These are phyloP conservation scores for Aspergillus egyptiacus DNA, from an alignment of 495 filamentous ascomycete species.

Conservation along the genomic window DNA sequence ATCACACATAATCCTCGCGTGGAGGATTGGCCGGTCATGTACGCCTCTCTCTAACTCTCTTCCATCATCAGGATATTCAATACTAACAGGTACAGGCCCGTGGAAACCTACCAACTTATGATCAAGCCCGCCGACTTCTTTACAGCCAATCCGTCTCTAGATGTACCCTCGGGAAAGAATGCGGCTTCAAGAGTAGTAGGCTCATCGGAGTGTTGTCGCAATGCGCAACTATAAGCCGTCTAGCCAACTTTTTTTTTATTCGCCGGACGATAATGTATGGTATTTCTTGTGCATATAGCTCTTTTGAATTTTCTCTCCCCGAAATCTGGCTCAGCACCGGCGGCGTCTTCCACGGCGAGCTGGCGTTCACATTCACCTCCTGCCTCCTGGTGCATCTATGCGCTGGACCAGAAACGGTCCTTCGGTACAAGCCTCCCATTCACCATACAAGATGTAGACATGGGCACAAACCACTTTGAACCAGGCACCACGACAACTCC, in stretches of 20 bases:
- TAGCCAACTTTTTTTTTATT: too few relatives aligned
- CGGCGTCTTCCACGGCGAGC: conserved; percentile 48
- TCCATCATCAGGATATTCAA: not conserved
- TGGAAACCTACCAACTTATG: conserved; percentile 54
- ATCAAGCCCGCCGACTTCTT: conserved; percentile 76
- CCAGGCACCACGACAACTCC: conserved; percentile 45
- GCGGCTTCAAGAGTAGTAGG: conserved; percentile 44
- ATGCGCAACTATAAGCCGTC: conserved; percentile 32
- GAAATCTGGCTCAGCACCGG: conserved; percentile 61
- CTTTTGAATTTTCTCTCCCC: not conserved
- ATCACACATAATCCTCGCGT: conserved; percentile 59
- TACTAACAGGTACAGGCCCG: conserved; percentile 37
- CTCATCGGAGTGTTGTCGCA: conserved; percentile 23
- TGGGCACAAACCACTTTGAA: conserved; percentile 67
- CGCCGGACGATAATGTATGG: conserved; percentile 5
- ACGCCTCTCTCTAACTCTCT: conserved; percentile 18
- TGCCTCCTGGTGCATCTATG: conserved; percentile 74
- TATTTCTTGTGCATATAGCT: conserved; percentile 5
- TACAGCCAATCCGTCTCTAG: conserved; percentile 64
- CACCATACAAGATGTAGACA: conserved; percentile 71
- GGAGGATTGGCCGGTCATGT: conserved; percentile 69
- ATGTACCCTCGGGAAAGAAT: conserved; percentile 60
- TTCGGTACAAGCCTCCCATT: conserved; percentile 78
- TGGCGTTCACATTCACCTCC: conserved; percentile 55
- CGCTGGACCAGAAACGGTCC: conserved; percentile 73